Percentiles rank a stretch among this genome's conserved stretches.
These are phyloP conservation scores for Botrytis elliptica DNA, from an alignment of 2,329 filamentous ascomycete genomes.

Conservation along the genomic window DNA sequence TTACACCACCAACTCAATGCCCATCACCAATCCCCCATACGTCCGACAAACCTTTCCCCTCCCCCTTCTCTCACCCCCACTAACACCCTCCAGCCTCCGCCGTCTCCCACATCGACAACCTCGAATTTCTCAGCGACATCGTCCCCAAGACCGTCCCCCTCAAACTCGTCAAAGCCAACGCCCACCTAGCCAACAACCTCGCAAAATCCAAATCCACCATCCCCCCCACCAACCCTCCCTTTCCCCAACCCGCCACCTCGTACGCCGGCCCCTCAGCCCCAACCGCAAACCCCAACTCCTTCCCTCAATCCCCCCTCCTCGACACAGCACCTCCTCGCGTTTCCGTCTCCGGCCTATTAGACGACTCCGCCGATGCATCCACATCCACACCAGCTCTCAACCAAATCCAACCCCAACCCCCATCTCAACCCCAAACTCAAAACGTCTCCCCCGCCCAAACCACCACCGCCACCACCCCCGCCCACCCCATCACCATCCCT, in stretches of 20 bases:
- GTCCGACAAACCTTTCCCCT: background rate
- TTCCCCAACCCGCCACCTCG: background rate
- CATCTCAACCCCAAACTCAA: background rate
- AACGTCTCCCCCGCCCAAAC: background rate
- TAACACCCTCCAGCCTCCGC: conserved; percentile 64
- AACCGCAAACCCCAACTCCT: background rate
- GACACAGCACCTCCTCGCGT: conserved; percentile 7
- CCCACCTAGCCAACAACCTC: conserved; percentile 40
- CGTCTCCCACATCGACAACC: conserved; percentile 83
- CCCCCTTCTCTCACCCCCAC: background rate
- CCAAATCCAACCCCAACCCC: background rate
- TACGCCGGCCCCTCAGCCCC: background rate
- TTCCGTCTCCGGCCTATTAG: conserved; percentile 13
- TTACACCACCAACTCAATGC: background rate
- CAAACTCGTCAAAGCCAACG: conserved; percentile 72
- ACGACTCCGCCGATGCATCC: background rate
- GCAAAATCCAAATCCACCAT: background rate
- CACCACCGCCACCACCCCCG: background rate
- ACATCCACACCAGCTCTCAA: background rate
- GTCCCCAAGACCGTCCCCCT: conserved; percentile 83
- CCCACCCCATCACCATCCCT: background rate
- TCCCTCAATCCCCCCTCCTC: background rate
- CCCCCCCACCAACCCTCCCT: background rate
- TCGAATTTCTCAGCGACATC: conserved; percentile 90
- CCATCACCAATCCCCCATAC: conserved; percentile 19